A percentile compares a stretch with the other conserved stretches of the same genome.
Evolutionary conservation across 129 eudicot genomes (phyloP).

Genomic region (Lactuca sativa): DNA sequence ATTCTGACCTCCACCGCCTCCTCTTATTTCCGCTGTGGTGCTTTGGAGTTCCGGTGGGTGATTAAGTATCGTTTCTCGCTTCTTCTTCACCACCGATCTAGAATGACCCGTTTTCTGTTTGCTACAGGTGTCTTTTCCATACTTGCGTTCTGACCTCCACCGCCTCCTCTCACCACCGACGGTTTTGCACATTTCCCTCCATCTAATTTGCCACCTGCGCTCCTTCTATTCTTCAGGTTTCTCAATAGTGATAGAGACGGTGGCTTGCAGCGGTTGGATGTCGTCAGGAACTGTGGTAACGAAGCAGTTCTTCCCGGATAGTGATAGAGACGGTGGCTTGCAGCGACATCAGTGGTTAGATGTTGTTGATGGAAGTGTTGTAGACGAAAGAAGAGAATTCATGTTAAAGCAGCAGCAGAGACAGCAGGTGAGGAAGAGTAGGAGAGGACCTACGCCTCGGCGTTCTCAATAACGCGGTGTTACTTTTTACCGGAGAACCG

Average conservation of each 20-base stretch:
- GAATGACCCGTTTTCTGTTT: too few relatives aligned
- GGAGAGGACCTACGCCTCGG: constrained; percentile 82
- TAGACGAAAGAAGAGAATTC: constrained; percentile 30
- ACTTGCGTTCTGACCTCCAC: too few relatives aligned
- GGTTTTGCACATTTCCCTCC: too few relatives aligned
- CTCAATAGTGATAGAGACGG: constrained; percentile 12
- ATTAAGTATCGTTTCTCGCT: too few relatives aligned
- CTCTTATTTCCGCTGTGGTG: too few relatives aligned
- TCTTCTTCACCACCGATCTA: too few relatives aligned
- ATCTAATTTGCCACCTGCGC: too few relatives aligned
- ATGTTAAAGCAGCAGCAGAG: constrained; percentile 31
- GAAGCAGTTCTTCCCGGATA: constrained; percentile 49
- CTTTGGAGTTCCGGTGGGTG: too few relatives aligned
- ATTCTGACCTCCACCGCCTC: too few relatives aligned
- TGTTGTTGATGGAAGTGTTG: constrained; percentile 18
- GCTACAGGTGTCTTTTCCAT: too few relatives aligned
- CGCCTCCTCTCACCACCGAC: too few relatives aligned
- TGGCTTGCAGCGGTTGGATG: constrained; percentile 34
- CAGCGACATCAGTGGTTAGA: constrained; percentile 27
- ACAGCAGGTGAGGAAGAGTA: constrained; percentile 63
- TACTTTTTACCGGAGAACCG: constrained; percentile 81
- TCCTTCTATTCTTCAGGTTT: too few relatives aligned
- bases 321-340: constrained; percentile 18
- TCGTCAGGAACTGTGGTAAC: constrained; percentile 29
- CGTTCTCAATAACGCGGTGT: constrained; percentile 89